phyloP scores from a whole-genome alignment of 148 eudicot genomes.

The Suaeda aralocaspica region DNA sequence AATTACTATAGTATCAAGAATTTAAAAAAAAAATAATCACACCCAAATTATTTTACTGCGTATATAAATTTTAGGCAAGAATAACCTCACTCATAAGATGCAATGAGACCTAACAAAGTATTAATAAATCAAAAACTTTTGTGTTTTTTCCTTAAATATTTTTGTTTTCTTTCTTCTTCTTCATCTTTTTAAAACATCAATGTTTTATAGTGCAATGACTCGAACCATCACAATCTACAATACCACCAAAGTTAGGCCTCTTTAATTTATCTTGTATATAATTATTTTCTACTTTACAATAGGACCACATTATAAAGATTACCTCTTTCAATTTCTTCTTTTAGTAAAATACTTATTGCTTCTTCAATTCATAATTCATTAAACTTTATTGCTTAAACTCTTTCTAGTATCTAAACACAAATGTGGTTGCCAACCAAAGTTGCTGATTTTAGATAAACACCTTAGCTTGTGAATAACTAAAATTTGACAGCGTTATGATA shows the following conservation, averaged over 20 bases:
- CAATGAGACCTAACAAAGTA: slow-evolving; percentile 9
- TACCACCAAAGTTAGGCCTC: slow-evolving; percentile 20
- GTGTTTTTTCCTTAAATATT: not conserved
- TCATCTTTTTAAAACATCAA: too few species aligned
- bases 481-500: slow-evolving; percentile 13
- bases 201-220: slow-evolving; percentile 3
- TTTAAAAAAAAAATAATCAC: too few species aligned
- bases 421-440: slow-evolving; percentile 23
- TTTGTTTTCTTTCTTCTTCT: not conserved
- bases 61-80: too few species aligned
- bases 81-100: not conserved
- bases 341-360: slow-evolving; percentile 19
- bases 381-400: not conserved
- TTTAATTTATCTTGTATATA: slow-evolving; percentile 3
- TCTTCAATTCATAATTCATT: slow-evolving; percentile 8
- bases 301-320: slow-evolving; percentile 22
- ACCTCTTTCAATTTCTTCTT: slow-evolving; percentile 20
- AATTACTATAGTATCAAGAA: too few species aligned
- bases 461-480: slow-evolving; percentile 13
- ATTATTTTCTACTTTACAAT: slow-evolving; percentile 8
- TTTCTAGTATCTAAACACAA: not conserved
- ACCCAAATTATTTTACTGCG: too few species aligned
- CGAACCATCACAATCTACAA: slow-evolving; percentile 12
- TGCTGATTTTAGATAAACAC: slow-evolving; percentile 21
- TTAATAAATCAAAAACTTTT: not conserved